These are phyloP conservation scores for Poronia punctata DNA, from an alignment of 495 filamentous ascomycete genomes.

Conservation along the genomic window DNA sequence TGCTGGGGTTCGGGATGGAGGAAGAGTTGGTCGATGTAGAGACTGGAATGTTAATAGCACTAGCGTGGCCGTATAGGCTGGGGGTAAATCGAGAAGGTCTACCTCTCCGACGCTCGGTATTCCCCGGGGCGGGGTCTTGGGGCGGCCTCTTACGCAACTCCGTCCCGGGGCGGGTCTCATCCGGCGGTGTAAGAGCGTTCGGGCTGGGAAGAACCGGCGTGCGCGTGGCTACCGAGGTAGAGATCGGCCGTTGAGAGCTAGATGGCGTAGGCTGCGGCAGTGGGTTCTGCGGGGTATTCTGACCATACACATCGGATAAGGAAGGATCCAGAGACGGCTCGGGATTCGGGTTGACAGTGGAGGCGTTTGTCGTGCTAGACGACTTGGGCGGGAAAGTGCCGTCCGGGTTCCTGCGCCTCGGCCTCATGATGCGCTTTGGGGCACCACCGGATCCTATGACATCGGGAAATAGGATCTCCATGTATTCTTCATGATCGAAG, in stretches of 20 bases:
- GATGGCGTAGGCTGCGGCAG: constrained; percentile 10
- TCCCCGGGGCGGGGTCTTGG: constrained; percentile 11
- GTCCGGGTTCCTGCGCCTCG: constrained; percentile 33
- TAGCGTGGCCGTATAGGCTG: constrained; percentile 22
- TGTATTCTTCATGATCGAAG: constrained; percentile 46
- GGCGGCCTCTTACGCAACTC: constrained; percentile 22
- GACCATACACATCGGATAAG: constrained; percentile 11
- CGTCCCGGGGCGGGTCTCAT: constrained; percentile 32
- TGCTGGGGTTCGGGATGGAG: not conserved
- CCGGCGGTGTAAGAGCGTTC: constrained; percentile 42
- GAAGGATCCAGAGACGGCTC: not conserved
- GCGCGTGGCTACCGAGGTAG: constrained; percentile 24
- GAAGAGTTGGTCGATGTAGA: constrained; percentile 7
- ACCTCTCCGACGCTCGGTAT: constrained; percentile 38
- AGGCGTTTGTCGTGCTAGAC: constrained; percentile 13
- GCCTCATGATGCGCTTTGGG: constrained; percentile 44
- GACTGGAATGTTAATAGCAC: constrained; percentile 7
- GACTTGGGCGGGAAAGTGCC: constrained; percentile 17
- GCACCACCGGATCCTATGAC: constrained; percentile 44
- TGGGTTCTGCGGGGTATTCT: constrained; percentile 17
- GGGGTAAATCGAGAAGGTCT: constrained; percentile 26
- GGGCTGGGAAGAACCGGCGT: constrained; percentile 24
- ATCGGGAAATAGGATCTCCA: constrained; percentile 44
- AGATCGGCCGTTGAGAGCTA: constrained; percentile 23
- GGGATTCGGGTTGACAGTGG: constrained; percentile 18